Base-by-base conservation (phyloP, 2,329 filamentous ascomycete species). In the Fusarium redolens region DNA sequence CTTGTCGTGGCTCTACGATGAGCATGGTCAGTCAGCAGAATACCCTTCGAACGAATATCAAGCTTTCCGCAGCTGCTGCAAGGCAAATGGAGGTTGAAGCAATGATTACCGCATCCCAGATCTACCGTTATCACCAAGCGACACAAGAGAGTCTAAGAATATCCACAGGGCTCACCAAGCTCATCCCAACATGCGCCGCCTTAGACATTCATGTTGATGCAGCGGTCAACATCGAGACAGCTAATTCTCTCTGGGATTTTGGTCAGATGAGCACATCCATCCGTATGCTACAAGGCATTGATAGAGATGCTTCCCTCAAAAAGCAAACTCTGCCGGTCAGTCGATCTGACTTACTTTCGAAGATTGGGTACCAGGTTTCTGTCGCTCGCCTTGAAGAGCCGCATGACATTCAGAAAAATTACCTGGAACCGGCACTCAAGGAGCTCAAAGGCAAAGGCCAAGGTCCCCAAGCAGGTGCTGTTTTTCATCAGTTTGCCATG, bases 171-270 rank as follows among this genome's bases (percentile, higher is more conserved):
- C 86, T 99, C n/a, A 93, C 91, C 17, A 91, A 93, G 61, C 86
- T 98, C 31, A 89, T 95, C n/a, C 80, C 85, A 10, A 85, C 91
- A 7, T 96, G 93, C 78, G 87, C 88, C 67, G 85, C 89, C 1
- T 82, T 94, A n/a, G 93, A 92, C 0, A 83, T 98, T 4, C 89
- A 91, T 64, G 90, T 98, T 48, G 92, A 95, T 78, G 93, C 91
- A 17, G 91, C 91, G 17, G 90, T 95, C 43, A 91, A 92, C 71
- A 89, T 96, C 60, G 96, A 98, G 80, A 90, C 93, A 12, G 95
- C 97, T 15, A 94, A 93, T 77, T 94, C 97, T 11, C 85, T 99
- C 2, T 99, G 96, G 96, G 94, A 97, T 70, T 93, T 97, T 79
- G 95, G 95, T 17, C 96, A 99, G 81, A 93, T 94, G 85, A 90